These are phyloP conservation scores for Zygosaccharomyces kombuchaensis DNA, from an alignment of 805 yeast species.

Conservation along the genomic window DNA sequence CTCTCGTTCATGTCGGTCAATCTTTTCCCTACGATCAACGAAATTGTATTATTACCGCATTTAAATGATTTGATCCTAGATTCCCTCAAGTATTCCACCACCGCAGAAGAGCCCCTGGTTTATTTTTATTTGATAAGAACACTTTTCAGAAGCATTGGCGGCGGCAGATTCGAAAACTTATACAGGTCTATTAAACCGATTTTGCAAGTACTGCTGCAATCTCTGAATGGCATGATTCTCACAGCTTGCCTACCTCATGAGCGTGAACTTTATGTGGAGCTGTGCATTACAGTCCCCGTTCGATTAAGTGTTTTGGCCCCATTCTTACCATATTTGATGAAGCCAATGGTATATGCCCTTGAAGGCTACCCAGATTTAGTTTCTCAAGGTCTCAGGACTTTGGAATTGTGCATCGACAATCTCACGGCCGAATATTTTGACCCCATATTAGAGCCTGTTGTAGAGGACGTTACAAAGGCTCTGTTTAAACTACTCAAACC, in stretches of 20 bases:
- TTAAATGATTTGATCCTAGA: slow-evolving; percentile 76
- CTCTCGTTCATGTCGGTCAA: slow-evolving; percentile 95
- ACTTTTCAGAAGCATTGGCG: slow-evolving; percentile 89
- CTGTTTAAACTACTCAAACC: slow-evolving; percentile 89
- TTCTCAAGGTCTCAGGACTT: slow-evolving; percentile 88
- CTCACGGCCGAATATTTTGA: slow-evolving; percentile 94
- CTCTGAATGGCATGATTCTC: slow-evolving; percentile 74
- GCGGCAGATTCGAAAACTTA: slow-evolving; percentile 89
- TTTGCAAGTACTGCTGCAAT: slow-evolving; percentile 78
- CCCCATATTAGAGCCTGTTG: slow-evolving; percentile 94
- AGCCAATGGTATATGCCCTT: slow-evolving; percentile 86
- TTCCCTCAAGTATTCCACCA: slow-evolving; percentile 72
- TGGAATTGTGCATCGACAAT: slow-evolving; percentile 94
- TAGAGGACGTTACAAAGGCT: slow-evolving; percentile 90
- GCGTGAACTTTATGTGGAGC: slow-evolving; percentile 88
- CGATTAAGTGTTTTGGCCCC: slow-evolving; percentile 91
- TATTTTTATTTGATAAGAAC: slow-evolving; percentile 86
- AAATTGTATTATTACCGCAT: slow-evolving; percentile 83
- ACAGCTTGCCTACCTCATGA: slow-evolving; percentile 87
- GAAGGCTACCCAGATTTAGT: slow-evolving; percentile 89
- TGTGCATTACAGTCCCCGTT: slow-evolving; percentile 94
- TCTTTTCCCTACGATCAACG: slow-evolving; percentile 82
- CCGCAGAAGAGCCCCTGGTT: slow-evolving; percentile 85
- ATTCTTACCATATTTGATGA: slow-evolving; percentile 79
- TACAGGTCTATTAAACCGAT: slow-evolving; percentile 92